Conservation (phyloP, 768 basidiomycete species). For the Lentinula detonsa region DNA sequence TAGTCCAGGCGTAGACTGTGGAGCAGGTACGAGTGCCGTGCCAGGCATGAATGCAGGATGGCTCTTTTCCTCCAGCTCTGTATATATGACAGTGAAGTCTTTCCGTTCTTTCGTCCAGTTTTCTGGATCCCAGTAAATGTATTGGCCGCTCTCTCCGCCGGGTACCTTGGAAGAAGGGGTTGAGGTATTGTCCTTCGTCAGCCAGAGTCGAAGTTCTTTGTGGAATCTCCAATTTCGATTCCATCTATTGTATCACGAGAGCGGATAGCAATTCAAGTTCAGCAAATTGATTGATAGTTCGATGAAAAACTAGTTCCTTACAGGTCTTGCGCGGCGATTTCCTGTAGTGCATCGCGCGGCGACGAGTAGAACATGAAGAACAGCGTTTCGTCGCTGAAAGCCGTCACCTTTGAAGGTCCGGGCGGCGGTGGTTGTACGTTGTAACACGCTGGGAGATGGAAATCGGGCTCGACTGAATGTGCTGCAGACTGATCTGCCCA, state of each 20-base stretch:
- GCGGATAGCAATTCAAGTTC: neutral
- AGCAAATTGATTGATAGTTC: slow-evolving; percentile 3
- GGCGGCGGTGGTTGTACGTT: slow-evolving; percentile 87
- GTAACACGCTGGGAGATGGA: slow-evolving; percentile 86
- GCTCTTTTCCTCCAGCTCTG: slow-evolving; percentile 71
- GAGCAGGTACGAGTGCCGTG: slow-evolving; percentile 37
- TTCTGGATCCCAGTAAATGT: slow-evolving; percentile 87
- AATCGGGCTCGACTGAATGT: slow-evolving; percentile 86
- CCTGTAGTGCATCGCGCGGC: slow-evolving; percentile 88
- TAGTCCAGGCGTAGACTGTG: slow-evolving; percentile 31
- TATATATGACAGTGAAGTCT: slow-evolving; percentile 70
- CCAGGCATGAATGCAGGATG: slow-evolving; percentile 53
- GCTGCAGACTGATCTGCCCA: slow-evolving; percentile 91
- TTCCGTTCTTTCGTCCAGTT: slow-evolving; percentile 74
- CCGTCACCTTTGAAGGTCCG: slow-evolving; percentile 70
- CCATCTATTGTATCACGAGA: slow-evolving; percentile 45
- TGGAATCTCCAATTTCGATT: slow-evolving; percentile 96
- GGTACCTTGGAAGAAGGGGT: slow-evolving; percentile 70
- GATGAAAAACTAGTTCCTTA: slow-evolving; percentile 35
- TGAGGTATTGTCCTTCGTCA: slow-evolving; percentile 86
- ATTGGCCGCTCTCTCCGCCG: slow-evolving; percentile 81
- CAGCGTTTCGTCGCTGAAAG: slow-evolving; percentile 92
- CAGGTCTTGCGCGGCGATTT: slow-evolving; percentile 94
- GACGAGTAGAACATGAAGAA: slow-evolving; percentile 98
- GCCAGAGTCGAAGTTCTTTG: slow-evolving; percentile 79